Base-by-base conservation (phyloP, 108 stramenopile genomes). In the Skeletonema marinoi region DNA sequence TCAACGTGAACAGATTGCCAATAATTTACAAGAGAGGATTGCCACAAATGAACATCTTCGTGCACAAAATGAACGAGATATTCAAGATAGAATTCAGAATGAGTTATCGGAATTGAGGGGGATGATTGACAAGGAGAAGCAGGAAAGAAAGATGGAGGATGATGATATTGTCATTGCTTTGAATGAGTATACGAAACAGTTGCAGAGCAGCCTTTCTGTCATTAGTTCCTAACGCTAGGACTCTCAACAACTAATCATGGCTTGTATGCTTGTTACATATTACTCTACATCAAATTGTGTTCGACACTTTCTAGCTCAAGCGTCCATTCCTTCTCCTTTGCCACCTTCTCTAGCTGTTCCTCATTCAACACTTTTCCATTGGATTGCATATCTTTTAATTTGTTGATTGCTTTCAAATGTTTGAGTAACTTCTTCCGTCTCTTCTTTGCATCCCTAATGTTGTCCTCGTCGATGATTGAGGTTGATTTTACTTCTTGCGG, bases 141-240 rank as follows among this genome's bases (percentile, higher is more conserved):
- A 73, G 62, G 95, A 96, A 50, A 88, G 98, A 67, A 78, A 93
- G 66, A 66, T 80, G 41, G 89, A 90, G 60, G 98, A 98, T 79
- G 92, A 93, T 60, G 87, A 91, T 64, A 97, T 97, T 74, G 90
- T 97, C 6, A 87, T 85, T 39, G 96, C 95, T 7, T 81, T 98
- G 78, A 93, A 97, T 79, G 68, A 88, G 19, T 98, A 96, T 79
- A 98, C 96, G 0, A 69, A 82, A 32, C 94, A 97, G 80, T 65
- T 98, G 33, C 98, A 98, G 83, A 74, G 83, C 25, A 90, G 88
- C 66, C 84, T 98, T 61, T 85, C 89, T 13, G 89, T 94, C 21
- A 87, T 92, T 68, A 92, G 89, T 75, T 86, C 85, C 14, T 81
- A 70, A 38, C n/a, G 16, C 44, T 44, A 13, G 1, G 1, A 41